Base-by-base conservation (phyloP, 768 basidiomycete species). In the Phaeotremella fagi region DNA sequence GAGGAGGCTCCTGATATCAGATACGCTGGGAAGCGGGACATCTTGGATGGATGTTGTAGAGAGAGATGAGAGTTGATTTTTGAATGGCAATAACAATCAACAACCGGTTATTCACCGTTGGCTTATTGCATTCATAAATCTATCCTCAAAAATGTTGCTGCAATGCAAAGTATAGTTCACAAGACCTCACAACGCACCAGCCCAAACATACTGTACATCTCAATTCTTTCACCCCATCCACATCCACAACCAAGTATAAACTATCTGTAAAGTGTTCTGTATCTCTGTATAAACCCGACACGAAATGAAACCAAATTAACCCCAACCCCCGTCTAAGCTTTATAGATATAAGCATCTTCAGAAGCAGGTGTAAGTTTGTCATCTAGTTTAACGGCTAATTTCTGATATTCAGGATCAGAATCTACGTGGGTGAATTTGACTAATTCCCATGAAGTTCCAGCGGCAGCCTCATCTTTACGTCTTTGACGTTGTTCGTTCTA, bases 401-500 rank as follows among this genome's bases (percentile, higher is more conserved):
- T 77, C 64, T 87, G 83, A 71, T 89, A 95, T 23, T 81, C 77
- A 14, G 85, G 80, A 69, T 95, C 89, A 35, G 76, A 79, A 9
- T 83, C 83, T 25, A 85, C 76, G 61, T 82, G 81, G 28, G 75
- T 76, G 66, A 97, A 98, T 65, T 90, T 86, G 73, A 83, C 85
- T 56, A 88, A 73, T 53, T 79, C 67, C 89, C 90, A 94, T 0
- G 79, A 77, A 9, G 79, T 82, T 1, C 82, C 84, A n/a, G 80
- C 83, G 0, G 85, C 83, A 6, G 66, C 62, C 73, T 98, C 94
- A 57, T 91, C 88, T 65, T 83, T 85, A 57, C 94, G 79, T 74
- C 82, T 80, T 75, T 94, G 89, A 52, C 94, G 80, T 77, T 95
- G 90, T 28, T 91, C 87, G 61, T 94, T 95, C 90, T 94, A 60